A percentile compares a stretch with the other conserved stretches of the same genome.
Evolutionary conservation across 2,329 filamentous ascomycete species (phyloP).

Genomic region (Fusarium chaquense): DNA sequence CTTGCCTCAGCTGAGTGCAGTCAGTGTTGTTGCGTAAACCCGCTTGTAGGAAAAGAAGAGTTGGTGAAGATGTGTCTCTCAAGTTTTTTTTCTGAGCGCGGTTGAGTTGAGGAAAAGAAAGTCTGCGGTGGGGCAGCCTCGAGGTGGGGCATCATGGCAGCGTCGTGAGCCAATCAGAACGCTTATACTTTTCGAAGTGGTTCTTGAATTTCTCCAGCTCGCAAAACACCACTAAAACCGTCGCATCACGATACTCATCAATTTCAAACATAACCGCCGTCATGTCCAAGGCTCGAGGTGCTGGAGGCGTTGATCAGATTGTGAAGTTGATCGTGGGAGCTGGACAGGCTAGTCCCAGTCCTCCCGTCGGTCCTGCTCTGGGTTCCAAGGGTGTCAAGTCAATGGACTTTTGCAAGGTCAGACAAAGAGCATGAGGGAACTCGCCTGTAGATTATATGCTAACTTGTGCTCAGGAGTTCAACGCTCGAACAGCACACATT

Average conservation of each 20-base stretch:
- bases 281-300: slow-evolving; percentile 66
- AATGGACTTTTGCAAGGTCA: slow-evolving; percentile 99
- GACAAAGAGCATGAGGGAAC: slow-evolving; percentile 23
- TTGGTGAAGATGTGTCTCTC: slow-evolving; percentile 9
- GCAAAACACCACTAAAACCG: slow-evolving; percentile 24
- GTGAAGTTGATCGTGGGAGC: slow-evolving; percentile 98
- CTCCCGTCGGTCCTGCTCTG: slow-evolving; percentile 94
- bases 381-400: slow-evolving; percentile 98
- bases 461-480: slow-evolving; percentile 80
- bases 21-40: too few species aligned
- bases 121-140: slow-evolving; percentile 34
- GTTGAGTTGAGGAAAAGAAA: slow-evolving; percentile 8
- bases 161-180: slow-evolving; percentile 41
- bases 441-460: slow-evolving; percentile 26
- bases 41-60: neutral
- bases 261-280: slow-evolving; percentile 38
- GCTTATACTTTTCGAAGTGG: slow-evolving; percentile 8
- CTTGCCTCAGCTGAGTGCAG: neutral
- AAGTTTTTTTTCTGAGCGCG: slow-evolving; percentile 41
- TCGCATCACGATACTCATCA: slow-evolving; percentile 22
- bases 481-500: slow-evolving; percentile 90
- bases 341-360: slow-evolving; percentile 93
- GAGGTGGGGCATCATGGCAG: slow-evolving; percentile 30
- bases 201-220: slow-evolving; percentile 48
- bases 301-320: slow-evolving; percentile 72